Base-by-base conservation (phyloP, 2,329 filamentous ascomycete genomes). In the Aspergillus quadricinctus region DNA sequence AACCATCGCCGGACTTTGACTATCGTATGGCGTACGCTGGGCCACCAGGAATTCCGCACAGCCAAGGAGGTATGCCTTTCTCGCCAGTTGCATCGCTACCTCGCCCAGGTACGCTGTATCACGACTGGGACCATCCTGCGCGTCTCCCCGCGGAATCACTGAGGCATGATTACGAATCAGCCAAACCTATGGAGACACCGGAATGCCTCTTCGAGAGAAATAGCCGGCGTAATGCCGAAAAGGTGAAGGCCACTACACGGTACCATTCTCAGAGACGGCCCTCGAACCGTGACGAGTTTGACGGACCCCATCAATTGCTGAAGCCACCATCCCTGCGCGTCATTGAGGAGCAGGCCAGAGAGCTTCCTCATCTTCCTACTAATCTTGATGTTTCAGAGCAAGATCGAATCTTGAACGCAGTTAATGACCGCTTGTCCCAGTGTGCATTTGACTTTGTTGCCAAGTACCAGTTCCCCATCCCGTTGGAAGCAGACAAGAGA, bases 401-500 rank as follows among this genome's bases (percentile, higher is more conserved):
- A 78, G 90, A 94, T 76, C 84, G 83, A 68, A 89, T 95, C 65
- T 79, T 94, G 56, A 84, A 83, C 55, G 84, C 88, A 73, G 89
- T 94, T 73, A 94, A 94, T 77, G 89, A 93, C 75, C 84, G 90
- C 59, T 80, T 95, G 48, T 92, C 90, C 25, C 88, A 89, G 72
- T 94, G 90, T 72, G 90, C 90, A 31, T 95, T 88, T 80, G 89
- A 95, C 75, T 95, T 95, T 74, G 87, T 95, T 66, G 90, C 90
- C 66, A 92, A 91, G 75, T 94, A 94, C 72, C 90, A 93, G 74
- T 95, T 95, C 70, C 90, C 90, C 11, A 92, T 95, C 64, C 90
- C 90, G 10, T 76, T 94, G 66, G 89, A 90, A 56, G 84, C 88
- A 72, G 89, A 93, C 72, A 92, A 92, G 83, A 83, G 89, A 64